Evolutionary conservation across 768 basidiomycete species (phyloP).

Genomic region (Cystofilobasidium capitatum): DNA sequence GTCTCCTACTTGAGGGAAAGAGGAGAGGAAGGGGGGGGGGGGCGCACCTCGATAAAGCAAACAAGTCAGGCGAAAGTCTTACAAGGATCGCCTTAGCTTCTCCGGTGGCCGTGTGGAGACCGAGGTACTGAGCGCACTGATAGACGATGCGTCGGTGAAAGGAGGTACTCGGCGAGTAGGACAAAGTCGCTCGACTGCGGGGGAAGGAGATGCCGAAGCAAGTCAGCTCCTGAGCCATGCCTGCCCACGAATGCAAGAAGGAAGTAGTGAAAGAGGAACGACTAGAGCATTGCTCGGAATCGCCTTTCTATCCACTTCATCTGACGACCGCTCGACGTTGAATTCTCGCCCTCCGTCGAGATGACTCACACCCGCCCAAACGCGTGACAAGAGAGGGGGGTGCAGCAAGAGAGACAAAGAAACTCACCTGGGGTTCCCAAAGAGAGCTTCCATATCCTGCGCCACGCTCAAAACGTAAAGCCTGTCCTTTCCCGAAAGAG

Average conservation of each 20-base stretch:
- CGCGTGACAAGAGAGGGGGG: not conserved
- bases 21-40: not conserved
- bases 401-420: too few relatives aligned
- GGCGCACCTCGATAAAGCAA: not conserved
- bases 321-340: too few relatives aligned
- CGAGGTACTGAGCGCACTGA: slow-evolving; percentile 25
- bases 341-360: too few relatives aligned
- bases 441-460: slow-evolving; percentile 20
- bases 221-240: too few relatives aligned
- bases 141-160: slow-evolving; percentile 26
- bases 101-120: slow-evolving; percentile 16
- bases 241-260: too few relatives aligned
- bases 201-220: not conserved
- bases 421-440: slow-evolving; percentile 7
- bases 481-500: slow-evolving; percentile 23
- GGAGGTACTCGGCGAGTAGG: slow-evolving; percentile 18
- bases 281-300: too few relatives aligned
- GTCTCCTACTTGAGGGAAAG: too few relatives aligned
- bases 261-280: too few relatives aligned
- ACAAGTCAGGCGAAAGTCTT: not conserved
- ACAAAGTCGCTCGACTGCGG: slow-evolving; percentile 5
- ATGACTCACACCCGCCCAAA: too few relatives aligned
- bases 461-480: slow-evolving; percentile 23
- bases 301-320: too few relatives aligned
- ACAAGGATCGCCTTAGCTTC: slow-evolving; percentile 21